A percentile compares a stretch with the other conserved stretches of the same genome.
These are phyloP conservation scores for Venturia asperata DNA, from an alignment of 2,329 filamentous ascomycete genomes.

Conservation along the genomic window DNA sequence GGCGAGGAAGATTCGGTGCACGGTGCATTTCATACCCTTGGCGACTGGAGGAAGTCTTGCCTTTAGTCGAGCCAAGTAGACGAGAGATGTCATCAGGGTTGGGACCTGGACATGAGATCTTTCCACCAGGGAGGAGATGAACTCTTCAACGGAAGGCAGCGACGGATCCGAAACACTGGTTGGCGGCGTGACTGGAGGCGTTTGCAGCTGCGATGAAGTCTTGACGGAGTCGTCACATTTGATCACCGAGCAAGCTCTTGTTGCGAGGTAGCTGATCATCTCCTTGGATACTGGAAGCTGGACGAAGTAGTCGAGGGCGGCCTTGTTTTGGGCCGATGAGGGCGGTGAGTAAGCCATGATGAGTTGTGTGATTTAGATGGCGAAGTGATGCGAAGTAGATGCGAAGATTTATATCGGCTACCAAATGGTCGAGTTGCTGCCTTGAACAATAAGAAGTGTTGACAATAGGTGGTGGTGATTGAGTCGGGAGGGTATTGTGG, in stretches of 20 bases:
- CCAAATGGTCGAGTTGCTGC: not conserved
- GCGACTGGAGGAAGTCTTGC: conserved; percentile 84
- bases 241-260: conserved; percentile 70
- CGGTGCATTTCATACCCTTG: conserved; percentile 92
- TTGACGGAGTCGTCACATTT: conserved; percentile 55
- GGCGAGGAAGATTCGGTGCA: conserved; percentile 94
- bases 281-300: conserved; percentile 65
- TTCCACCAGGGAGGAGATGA: conserved; percentile 85
- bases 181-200: conserved; percentile 53
- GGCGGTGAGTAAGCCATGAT: conserved; percentile 41
- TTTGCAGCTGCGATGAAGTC: conserved; percentile 50
- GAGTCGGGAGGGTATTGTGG: conserved; percentile 5
- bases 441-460: not conserved
- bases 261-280: conserved; percentile 72
- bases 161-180: conserved; percentile 42
- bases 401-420: conserved; percentile 1
- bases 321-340: conserved; percentile 53
- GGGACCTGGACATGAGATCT: conserved; percentile 95
- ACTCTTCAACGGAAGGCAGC: conserved; percentile 76
- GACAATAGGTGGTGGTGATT: conserved; percentile 12
- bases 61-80: conserved; percentile 83
- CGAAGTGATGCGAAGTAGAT: conserved; percentile 13
- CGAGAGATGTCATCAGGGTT: conserved; percentile 92
- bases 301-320: conserved; percentile 73
- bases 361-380: not conserved